Evolutionary conservation across 2,329 filamentous ascomycete genomes (phyloP).

Genomic region (Dothiorella sarmentorum): DNA sequence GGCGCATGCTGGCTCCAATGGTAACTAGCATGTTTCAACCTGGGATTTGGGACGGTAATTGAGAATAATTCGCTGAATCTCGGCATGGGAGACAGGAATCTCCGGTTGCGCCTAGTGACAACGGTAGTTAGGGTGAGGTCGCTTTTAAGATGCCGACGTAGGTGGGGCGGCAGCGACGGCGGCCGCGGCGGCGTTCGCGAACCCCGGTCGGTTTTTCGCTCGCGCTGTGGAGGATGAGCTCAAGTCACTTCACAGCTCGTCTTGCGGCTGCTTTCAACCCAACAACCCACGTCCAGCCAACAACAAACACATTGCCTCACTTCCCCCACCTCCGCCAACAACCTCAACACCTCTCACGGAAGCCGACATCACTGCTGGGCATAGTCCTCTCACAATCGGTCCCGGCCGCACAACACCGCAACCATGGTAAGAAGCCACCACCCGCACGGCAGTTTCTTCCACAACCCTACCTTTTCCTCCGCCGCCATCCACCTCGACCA

Average conservation of each 20-base stretch:
- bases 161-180: neutral
- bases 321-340: neutral
- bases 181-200: neutral
- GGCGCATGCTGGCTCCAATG: neutral
- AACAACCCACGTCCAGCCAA: conserved; percentile 6
- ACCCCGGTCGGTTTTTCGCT: conserved; percentile 17
- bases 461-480: neutral
- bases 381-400: neutral
- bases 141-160: neutral
- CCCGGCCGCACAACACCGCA: neutral
- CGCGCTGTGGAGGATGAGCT: conserved; percentile 16
- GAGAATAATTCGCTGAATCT: neutral
- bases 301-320: neutral
- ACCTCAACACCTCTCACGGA: neutral
- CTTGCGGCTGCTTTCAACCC: neutral
- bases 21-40: neutral
- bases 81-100: neutral
- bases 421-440: conserved; percentile 13
- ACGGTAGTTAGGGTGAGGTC: neutral
- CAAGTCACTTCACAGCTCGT: conserved; percentile 13
- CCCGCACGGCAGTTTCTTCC: neutral
- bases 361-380: neutral
- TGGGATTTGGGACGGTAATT: neutral
- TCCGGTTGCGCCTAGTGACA: too few relatives aligned
- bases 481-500: neutral